Evolutionary conservation across 192 early-diverging fungal genomes (phyloP).

Genomic region (Dissophora ornata): DNA sequence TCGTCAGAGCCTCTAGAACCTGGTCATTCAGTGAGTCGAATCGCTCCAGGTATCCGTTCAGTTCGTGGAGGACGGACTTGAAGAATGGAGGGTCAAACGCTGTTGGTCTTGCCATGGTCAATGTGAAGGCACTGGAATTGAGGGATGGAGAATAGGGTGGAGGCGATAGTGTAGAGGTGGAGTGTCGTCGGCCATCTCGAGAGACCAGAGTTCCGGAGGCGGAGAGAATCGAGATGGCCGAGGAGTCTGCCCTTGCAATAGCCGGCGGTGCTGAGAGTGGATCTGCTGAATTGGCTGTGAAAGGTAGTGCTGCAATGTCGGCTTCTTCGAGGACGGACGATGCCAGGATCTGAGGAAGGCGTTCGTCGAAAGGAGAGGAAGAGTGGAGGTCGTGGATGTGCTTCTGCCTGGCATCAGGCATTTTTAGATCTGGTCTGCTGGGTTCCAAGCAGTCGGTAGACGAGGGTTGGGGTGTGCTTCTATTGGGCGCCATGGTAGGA

Average conservation of each 20-base stretch:
- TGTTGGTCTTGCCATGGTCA: not conserved
- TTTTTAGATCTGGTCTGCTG: too few species aligned
- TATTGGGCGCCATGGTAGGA: too few species aligned
- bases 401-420: too few species aligned
- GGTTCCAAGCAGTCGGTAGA: too few species aligned
- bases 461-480: too few species aligned
- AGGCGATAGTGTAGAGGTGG: not conserved
- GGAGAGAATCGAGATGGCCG: constrained; percentile 29
- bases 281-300: too few species aligned
- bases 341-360: too few species aligned
- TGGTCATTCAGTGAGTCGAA: constrained; percentile 36
- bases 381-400: too few species aligned
- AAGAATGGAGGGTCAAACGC: constrained; percentile 23
- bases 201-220: constrained; percentile 37
- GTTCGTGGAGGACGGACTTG: constrained; percentile 13
- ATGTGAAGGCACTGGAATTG: not conserved
- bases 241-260: not conserved
- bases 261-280: not conserved
- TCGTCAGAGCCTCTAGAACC: constrained; percentile 32
- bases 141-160: not conserved
- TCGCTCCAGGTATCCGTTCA: constrained; percentile 13
- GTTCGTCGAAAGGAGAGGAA: too few species aligned
- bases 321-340: too few species aligned
- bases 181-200: constrained; percentile 2
- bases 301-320: too few species aligned